phyloP scores from a whole-genome alignment of 2,329 filamentous ascomycete genomes.

The Xylariaceae sp. region DNA sequence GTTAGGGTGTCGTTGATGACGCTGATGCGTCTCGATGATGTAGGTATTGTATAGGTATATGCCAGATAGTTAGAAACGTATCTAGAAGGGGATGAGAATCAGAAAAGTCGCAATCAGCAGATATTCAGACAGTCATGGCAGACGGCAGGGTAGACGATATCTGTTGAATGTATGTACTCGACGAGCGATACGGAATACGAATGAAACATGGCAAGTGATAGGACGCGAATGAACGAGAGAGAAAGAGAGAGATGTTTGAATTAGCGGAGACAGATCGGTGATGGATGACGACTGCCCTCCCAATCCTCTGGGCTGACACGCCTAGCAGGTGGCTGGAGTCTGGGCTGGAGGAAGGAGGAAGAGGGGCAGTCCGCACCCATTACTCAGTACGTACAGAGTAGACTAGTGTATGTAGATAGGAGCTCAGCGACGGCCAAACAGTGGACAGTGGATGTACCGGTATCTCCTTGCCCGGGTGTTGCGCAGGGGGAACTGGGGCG shows the following conservation, averaged over 20 bases:
- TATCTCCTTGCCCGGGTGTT: no score
- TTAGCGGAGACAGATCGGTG: not conserved
- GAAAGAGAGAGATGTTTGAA: not conserved
- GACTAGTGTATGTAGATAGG: no score
- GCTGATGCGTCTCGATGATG: constrained; percentile 1
- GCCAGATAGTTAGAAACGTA: no score
- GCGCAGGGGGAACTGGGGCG: no score
- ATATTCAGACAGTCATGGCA: no score
- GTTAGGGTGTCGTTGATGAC: constrained; percentile 4
- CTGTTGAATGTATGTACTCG: no score
- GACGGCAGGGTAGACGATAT: no score
- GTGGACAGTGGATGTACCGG: not conserved
- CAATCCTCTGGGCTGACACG: constrained; percentile 4
- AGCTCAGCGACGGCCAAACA: no score
- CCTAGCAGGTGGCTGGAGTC: not conserved
- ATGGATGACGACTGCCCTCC: not conserved
- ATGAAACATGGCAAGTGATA: no score
- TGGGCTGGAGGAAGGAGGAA: no score
- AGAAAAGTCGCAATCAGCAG: no score
- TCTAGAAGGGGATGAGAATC: not conserved
- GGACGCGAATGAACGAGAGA: not conserved
- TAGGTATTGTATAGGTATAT: not conserved
- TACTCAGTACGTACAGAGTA: not conserved
- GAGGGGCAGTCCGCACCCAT: not conserved
- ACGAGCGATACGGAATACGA: no score